These are phyloP conservation scores for Chrysanthemum makinoi DNA, from an alignment of 129 eudicot species.

Conservation along the genomic window DNA sequence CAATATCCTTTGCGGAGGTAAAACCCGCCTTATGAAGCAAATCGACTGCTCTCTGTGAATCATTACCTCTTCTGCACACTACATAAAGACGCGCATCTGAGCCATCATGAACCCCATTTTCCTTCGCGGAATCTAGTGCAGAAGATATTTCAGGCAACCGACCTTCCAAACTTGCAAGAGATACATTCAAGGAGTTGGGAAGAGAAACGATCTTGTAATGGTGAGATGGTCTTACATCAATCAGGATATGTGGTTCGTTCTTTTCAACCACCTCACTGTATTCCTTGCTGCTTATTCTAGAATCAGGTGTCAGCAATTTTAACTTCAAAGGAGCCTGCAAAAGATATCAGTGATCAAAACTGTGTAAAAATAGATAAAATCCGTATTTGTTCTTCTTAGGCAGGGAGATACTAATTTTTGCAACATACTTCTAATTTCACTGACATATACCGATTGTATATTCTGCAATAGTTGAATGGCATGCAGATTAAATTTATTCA, in stretches of 20 bases:
- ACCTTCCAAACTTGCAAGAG: slow-evolving; percentile 64
- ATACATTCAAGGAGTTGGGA: slow-evolving; percentile 77
- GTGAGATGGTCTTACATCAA: slow-evolving; percentile 92
- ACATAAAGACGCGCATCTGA: slow-evolving; percentile 55
- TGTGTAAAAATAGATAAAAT: no score
- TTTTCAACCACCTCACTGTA: slow-evolving; percentile 42
- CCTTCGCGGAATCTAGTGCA: slow-evolving; percentile 43
- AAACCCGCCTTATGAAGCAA: slow-evolving; percentile 69
- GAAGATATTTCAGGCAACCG: slow-evolving; percentile 56
- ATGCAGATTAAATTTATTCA: no score
- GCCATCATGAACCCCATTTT: slow-evolving; percentile 13
- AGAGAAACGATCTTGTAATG: slow-evolving; percentile 82
- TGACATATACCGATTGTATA: no score
- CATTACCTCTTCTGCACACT: slow-evolving; percentile 95
- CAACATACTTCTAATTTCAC: no score
- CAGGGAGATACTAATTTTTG: no score
- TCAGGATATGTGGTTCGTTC: slow-evolving; percentile 64
- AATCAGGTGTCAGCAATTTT: slow-evolving; percentile 50
- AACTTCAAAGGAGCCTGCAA: slow-evolving; percentile 79
- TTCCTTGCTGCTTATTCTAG: slow-evolving; percentile 87
- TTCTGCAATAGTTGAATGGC: no score
- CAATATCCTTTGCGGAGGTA: slow-evolving; percentile 76
- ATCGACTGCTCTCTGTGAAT: slow-evolving; percentile 90
- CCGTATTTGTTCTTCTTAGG: no score
- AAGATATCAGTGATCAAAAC: background rate